phyloP scores from a whole-genome alignment of 2,329 filamentous ascomycete species.

The Fusarium sp. region DNA sequence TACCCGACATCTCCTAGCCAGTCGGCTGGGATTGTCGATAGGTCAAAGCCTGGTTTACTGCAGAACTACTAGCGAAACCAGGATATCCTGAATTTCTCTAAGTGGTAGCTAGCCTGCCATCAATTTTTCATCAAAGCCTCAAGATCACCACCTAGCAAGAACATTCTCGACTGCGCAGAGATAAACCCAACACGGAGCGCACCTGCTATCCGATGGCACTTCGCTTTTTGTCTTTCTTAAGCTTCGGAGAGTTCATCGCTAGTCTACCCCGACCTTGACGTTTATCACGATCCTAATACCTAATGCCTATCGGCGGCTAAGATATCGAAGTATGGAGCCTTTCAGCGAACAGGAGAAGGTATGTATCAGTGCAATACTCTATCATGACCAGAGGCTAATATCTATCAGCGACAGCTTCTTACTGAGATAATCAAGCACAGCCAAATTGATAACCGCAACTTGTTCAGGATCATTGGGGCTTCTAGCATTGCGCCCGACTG shows the following conservation, averaged over 20 bases:
- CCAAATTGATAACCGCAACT: constrained; percentile 59
- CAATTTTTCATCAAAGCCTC: neutral
- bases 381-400: constrained; percentile 4
- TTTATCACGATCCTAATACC: neutral
- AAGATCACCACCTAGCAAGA: neutral
- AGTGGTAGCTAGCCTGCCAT: neutral
- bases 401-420: constrained; percentile 66
- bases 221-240: constrained; percentile 1
- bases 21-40: constrained; percentile 18
- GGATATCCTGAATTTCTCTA: neutral
- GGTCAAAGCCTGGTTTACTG: neutral
- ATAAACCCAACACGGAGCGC: neutral
- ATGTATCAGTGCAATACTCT: constrained; percentile 28
- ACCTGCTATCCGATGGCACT: neutral
- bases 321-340: constrained; percentile 36
- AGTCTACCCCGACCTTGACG: no score
- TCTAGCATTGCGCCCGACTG: constrained; percentile 59
- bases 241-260: neutral
- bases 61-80: neutral
- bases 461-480: constrained; percentile 62
- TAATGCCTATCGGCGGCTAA: neutral
- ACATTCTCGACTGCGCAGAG: neutral
- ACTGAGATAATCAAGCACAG: constrained; percentile 70
- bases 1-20: constrained; percentile 33
- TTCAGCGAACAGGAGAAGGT: constrained; percentile 68